Conservation (phyloP, 257 asterid species). For the Handroanthus guayacan region DNA sequence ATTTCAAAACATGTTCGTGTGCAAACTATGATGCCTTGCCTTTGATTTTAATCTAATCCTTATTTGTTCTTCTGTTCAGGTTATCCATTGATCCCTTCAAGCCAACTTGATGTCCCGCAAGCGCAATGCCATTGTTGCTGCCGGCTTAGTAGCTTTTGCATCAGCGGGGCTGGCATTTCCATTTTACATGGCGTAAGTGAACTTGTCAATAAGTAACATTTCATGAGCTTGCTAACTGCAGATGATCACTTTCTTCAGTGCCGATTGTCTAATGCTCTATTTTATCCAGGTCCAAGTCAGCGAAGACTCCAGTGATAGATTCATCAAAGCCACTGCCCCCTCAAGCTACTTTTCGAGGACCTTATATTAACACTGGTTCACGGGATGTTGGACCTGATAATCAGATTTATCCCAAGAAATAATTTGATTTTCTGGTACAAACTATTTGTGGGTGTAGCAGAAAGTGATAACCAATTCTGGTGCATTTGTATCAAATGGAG, state of each 20-base stretch:
- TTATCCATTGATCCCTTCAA: constrained; percentile 28
- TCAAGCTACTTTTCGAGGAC: constrained; percentile 96
- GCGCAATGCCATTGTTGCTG: constrained; percentile 77
- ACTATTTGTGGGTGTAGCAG: not conserved
- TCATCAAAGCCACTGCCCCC: constrained; percentile 95
- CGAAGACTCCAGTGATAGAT: constrained; percentile 80
- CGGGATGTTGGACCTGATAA: constrained; percentile 92
- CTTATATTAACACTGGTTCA: constrained; percentile 92
- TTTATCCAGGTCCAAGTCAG: constrained; percentile 67
- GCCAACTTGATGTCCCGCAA: constrained; percentile 67
- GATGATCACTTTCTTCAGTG: constrained; percentile 20
- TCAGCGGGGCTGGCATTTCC: constrained; percentile 91
- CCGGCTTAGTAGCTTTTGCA: constrained; percentile 82
- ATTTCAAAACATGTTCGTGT: not conserved
- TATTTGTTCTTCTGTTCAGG: constrained; percentile 42
- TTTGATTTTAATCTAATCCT: not conserved
- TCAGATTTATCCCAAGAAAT: constrained; percentile 70
- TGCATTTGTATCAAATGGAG: constrained; percentile 7
- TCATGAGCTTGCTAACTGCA: not conserved
- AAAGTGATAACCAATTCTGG: not conserved
- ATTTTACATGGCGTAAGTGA: constrained; percentile 93
- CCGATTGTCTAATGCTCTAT: not conserved
- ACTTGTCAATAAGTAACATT: constrained; percentile 16
- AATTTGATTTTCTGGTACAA: constrained; percentile 10
- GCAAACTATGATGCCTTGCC: not conserved